Evolutionary conservation across 148 eudicot species (phyloP), one percentile per base, ranked within the genome.

Genomic region (Amaranthus cruentus): DNA sequence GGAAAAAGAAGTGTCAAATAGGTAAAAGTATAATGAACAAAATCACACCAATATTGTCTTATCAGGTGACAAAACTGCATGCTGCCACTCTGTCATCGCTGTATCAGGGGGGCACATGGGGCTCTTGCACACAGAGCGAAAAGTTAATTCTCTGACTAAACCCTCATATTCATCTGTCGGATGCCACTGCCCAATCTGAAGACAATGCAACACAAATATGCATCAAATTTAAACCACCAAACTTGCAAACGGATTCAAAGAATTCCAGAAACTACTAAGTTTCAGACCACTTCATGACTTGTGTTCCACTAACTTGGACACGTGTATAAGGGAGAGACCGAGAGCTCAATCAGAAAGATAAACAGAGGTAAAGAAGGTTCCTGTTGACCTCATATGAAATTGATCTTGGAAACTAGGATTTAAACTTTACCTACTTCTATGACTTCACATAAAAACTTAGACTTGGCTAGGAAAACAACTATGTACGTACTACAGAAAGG

Each of bases 91-190:
- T 47, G 97, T 94, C 87, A 94, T 83, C 71, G 93, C 88, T 42
- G 98, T 89, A 82, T 87, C 90, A 64, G 97, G 97, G 73, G 98
- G 98, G 61, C 98, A 89, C 90, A 94, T 84, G 6, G 91, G 92
- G 79, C 92, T 86, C 77, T 77, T 85, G 77, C 98, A 94, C 63
- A 88, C 56, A 70, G 91, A 78, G 60, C 92, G 88, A 46, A 85
- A 91, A 57, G 89, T 88, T 66, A 91, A 73, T 78, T 94, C 98
- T 83, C 98, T 89, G 68, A 94, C 93, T 83, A 91, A 88, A 66
- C 98, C 98, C 55, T 89, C 91, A 74, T 88, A 91, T 66, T 94
- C 97, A 62, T 89, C 93, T 66, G 91, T 88, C 14, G 86, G 78
- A 87, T 91, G 91, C 97, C 97, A 91, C 73, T 79, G 85, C 53